Conservation (phyloP, 192 early-diverging fungal genomes). For the Jimgerdemannia lactiflua region DNA sequence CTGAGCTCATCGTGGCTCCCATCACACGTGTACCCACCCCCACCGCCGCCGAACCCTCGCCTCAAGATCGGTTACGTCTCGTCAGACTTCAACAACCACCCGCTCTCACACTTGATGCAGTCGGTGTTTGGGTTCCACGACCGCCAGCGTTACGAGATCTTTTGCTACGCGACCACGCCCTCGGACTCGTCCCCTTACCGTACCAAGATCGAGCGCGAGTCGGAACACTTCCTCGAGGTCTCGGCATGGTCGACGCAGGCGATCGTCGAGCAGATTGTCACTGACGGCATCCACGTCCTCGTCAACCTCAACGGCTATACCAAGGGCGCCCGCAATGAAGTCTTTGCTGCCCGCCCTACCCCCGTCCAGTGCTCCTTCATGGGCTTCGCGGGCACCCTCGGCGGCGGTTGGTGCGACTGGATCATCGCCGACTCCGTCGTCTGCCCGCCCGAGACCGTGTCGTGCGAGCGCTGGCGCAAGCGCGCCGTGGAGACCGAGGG, state of each 20-base stretch:
- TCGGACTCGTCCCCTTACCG: slow-evolving; percentile 78
- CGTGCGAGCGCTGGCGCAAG: slow-evolving; percentile 51
- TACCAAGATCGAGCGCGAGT: slow-evolving; percentile 71
- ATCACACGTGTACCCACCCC: slow-evolving; percentile 69
- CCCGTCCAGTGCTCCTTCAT: slow-evolving; percentile 90
- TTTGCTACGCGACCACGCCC: slow-evolving; percentile 83
- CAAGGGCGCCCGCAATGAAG: slow-evolving; percentile 92
- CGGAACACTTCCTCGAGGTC: slow-evolving; percentile 82
- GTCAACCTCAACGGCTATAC: slow-evolving; percentile 97
- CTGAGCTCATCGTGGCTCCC: slow-evolving; percentile 58
- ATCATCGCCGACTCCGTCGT: slow-evolving; percentile 77
- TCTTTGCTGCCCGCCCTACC: slow-evolving; percentile 88
- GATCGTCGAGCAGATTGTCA: slow-evolving; percentile 70
- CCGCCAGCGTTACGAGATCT: slow-evolving; percentile 63
- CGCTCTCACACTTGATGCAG: slow-evolving; percentile 91
- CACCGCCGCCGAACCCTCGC: slow-evolving; percentile 62
- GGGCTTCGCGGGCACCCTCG: slow-evolving; percentile 94
- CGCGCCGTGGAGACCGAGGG: slow-evolving; percentile 25
- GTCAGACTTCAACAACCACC: slow-evolving; percentile 94
- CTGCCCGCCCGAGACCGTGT: slow-evolving; percentile 67
- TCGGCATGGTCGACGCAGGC: slow-evolving; percentile 65
- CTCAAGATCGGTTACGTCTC: slow-evolving; percentile 86
- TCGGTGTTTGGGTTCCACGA: slow-evolving; percentile 94
- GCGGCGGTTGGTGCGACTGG: slow-evolving; percentile 82
- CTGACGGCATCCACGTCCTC: slow-evolving; percentile 84